Evolutionary conservation across 2,329 filamentous ascomycete species (phyloP), one percentile per base, ranked within the genome.

Genomic region (Fusarium sp.): DNA sequence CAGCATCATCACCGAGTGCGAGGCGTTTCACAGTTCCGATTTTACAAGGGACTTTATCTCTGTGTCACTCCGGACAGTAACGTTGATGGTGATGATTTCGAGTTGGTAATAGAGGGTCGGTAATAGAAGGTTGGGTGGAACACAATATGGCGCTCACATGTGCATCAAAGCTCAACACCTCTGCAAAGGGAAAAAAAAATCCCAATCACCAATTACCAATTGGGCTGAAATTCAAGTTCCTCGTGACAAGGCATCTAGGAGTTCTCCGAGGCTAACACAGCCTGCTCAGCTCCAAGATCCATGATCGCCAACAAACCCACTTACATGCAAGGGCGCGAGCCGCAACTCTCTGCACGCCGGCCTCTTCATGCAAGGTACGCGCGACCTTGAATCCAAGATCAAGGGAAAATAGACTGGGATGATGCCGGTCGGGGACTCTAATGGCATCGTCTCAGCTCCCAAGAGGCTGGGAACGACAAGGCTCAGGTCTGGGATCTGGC

Each of bases 301-400:
- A 51, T 16, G 33, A 70, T 62, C 46, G n/a, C 4, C 34, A 25
- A 31, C 20, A 51, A 56, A 65, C 50, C 53, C 57, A 65, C 66
- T 53, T 50, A 27, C 38, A 51, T 65, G 61, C 61, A 68, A 58
- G 57, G 68, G 61, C 57, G 46, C 40, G 58, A 64, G 31, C 46
- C 44, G 44, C 40, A 61, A 61, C 38, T 34, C 20, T 56, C 29
- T 61, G 50, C 65, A 57, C 50, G 56, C 36, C 58, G 42, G 54
- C 53, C 64, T 50, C 50, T 31, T 70, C 54, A 69, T 71, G 68
- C 55, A 70, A 70, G 68, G 68, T 53, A 71, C 68, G 53, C 55
- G 57, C 50, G 46, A 57, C 64, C 31, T 42, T 27, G 33, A 38
- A 54, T 16, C 14, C 13, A 29, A 36, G 46, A 31, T 55, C 40